Evolutionary conservation across 2,329 filamentous ascomycete genomes (phyloP), one percentile per base, ranked within the genome.

Genomic region (Aspergillus sp.): DNA sequence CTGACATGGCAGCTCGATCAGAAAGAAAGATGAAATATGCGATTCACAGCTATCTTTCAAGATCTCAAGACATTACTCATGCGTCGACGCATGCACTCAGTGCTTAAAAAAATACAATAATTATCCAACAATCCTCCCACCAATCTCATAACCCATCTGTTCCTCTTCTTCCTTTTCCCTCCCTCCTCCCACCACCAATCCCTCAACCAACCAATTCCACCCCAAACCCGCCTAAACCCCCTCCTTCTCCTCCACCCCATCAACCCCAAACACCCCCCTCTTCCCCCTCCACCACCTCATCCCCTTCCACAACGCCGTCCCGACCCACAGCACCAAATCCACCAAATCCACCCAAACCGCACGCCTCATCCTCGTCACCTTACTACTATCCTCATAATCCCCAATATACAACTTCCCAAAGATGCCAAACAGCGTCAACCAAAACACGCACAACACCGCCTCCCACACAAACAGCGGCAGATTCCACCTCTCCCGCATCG

Each of bases 261-360:
- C 65, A n/a, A 50, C 52, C 17, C 47, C 47, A 49, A 32, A 49
- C 49, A 15, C 60, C 9, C 32, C 59, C 41, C 62, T 59, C 21
- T 60, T 53, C 7, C 65, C 65, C 65, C 68, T 72, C 66, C 72
- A 70, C 73, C 74, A 79, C 50, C 74, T 67, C 56, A 78, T 9
- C 32, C 76, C 70, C 38, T 67, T 70, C 71, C 73, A 76, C 6
- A 65, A 65, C 21, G 85, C 83, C 3, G 86, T 87, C 50, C 88
- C 75, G 53, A 92, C 78, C 92, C 92, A 97, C 54, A 97, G 81
- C 13, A 91, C 72, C 74, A 91, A 84, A 73, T 89, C 91, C 50
- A 85, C 80, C 54, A 96, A 76, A 74, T 94, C 90, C 49, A 96
- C 82, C 90, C 91, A 96, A 15, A 95, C 91, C 5, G 91, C 91